A percentile compares a stretch with the other conserved stretches of the same genome.
Evolutionary conservation across 1,284 basidiomycete species (phyloP).

Genomic region (Coriolopsis trogii): DNA sequence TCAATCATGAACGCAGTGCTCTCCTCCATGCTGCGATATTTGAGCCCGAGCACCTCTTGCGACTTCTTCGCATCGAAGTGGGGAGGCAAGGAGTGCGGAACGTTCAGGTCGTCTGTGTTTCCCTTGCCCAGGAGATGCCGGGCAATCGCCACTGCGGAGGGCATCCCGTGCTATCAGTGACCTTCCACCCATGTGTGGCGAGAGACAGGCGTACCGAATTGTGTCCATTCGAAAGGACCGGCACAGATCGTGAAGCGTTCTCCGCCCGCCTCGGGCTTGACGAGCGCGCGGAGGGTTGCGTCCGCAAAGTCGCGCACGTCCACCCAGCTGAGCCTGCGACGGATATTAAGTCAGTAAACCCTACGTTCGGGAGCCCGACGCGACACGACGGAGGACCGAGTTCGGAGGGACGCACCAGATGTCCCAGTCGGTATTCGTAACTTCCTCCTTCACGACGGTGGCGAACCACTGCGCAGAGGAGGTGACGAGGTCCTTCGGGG

Average conservation of each 20-base stretch:
- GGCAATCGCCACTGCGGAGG: too few species aligned
- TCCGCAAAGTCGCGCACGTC: conserved; percentile 69
- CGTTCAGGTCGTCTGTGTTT: too few species aligned
- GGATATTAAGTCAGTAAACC: not conserved
- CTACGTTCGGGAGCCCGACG: not conserved
- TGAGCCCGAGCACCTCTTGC: conserved; percentile 45
- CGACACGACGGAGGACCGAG: not conserved
- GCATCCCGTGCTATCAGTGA: too few species aligned
- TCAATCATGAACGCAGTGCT: conserved; percentile 42
- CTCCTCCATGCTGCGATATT: conserved; percentile 46
- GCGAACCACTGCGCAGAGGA: conserved; percentile 42
- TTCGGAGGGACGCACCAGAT: conserved; percentile 19
- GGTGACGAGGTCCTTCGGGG: conserved; percentile 51
- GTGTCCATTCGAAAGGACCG: conserved; percentile 36
- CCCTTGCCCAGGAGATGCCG: too few species aligned
- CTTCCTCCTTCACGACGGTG: conserved; percentile 34
- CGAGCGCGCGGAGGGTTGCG: conserved; percentile 56
- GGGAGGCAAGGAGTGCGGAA: too few species aligned
- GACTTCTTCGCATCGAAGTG: conserved; percentile 38
- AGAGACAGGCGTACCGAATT: conserved; percentile 25
- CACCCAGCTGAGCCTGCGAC: conserved; percentile 41
- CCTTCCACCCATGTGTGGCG: not conserved
- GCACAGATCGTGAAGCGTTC: conserved; percentile 55
- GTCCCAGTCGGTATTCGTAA: conserved; percentile 15
- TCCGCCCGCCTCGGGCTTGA: conserved; percentile 54